phyloP scores from a whole-genome alignment of 768 basidiomycete species.

The Leccinum olivaceopallidum region DNA sequence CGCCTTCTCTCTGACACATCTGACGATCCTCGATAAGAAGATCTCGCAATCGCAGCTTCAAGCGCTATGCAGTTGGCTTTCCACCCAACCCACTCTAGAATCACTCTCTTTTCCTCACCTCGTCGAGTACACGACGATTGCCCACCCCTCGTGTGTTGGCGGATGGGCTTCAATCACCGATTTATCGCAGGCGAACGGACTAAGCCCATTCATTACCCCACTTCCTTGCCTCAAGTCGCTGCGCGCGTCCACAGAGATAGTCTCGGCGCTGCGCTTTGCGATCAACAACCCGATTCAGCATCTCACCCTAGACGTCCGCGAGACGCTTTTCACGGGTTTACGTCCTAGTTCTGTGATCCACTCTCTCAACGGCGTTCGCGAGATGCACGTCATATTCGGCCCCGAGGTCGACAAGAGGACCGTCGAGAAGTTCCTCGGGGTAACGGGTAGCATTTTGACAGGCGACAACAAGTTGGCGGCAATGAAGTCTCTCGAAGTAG shows the following conservation, averaged over 20 bases:
- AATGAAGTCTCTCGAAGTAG: slow-evolving; percentile 28
- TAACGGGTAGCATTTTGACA: slow-evolving; percentile 24
- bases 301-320: slow-evolving; percentile 27
- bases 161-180: slow-evolving; percentile 10
- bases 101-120: slow-evolving; percentile 30
- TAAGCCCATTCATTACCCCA: slow-evolving; percentile 2
- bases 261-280: slow-evolving; percentile 20
- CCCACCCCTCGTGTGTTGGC: slow-evolving; percentile 2
- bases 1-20: slow-evolving; percentile 22
- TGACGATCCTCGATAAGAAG: slow-evolving; percentile 30
- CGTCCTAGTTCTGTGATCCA: slow-evolving; percentile 30
- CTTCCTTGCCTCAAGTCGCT: slow-evolving; percentile 30
- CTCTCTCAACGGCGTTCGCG: slow-evolving; percentile 27
- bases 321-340: slow-evolving; percentile 31
- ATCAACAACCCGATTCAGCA: slow-evolving; percentile 18
- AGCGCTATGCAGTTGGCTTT: slow-evolving; percentile 25
- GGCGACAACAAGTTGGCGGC: slow-evolving; percentile 11
- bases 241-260: slow-evolving; percentile 29
- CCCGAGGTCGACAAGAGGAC: slow-evolving; percentile 36
- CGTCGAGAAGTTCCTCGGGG: slow-evolving; percentile 32
- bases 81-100: slow-evolving; percentile 26
- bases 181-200: neutral
- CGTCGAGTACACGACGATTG: slow-evolving; percentile 11
- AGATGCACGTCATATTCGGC: slow-evolving; percentile 31
- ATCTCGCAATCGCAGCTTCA: slow-evolving; percentile 25